Evolutionary conservation across 441 rosid species (phyloP).

Genomic region (Manihot esculenta): DNA sequence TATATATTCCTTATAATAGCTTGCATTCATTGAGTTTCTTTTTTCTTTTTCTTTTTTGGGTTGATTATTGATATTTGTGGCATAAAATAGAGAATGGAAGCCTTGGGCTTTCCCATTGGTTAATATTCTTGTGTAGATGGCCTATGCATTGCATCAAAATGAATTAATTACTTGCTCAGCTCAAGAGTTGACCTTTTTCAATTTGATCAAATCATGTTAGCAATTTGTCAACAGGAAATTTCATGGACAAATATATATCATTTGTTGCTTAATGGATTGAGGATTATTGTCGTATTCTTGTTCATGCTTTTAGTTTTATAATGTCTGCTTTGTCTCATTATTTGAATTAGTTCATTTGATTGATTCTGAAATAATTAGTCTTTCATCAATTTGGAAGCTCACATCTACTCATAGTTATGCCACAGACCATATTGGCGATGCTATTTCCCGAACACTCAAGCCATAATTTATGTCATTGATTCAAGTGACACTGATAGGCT

Average conservation of each 20-base stretch:
- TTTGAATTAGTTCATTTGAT: background rate
- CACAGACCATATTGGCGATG: conserved; percentile 98
- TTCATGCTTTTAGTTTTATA: background rate
- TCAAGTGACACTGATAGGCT: conserved; percentile 92
- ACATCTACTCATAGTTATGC: conserved; percentile 20
- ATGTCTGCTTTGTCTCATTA: background rate
- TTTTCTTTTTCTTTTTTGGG: too few species aligned
- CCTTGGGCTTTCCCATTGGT: background rate
- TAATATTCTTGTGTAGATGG: background rate
- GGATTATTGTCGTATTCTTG: background rate
- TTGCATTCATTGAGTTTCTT: background rate
- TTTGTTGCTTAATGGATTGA: background rate
- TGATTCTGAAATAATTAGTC: background rate
- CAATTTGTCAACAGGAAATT: background rate
- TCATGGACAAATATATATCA: background rate
- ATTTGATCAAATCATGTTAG: background rate
- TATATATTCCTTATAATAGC: background rate
- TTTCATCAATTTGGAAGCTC: conserved; percentile 10
- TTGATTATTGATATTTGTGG: background rate
- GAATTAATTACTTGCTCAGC: background rate
- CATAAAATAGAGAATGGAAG: background rate
- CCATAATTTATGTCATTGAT: conserved; percentile 90
- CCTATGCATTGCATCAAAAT: background rate
- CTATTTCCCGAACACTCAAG: conserved; percentile 95
- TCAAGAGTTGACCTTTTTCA: background rate